These are phyloP conservation scores for Fulvia fulva DNA, from an alignment of 2,329 filamentous ascomycete species.

Conservation along the genomic window DNA sequence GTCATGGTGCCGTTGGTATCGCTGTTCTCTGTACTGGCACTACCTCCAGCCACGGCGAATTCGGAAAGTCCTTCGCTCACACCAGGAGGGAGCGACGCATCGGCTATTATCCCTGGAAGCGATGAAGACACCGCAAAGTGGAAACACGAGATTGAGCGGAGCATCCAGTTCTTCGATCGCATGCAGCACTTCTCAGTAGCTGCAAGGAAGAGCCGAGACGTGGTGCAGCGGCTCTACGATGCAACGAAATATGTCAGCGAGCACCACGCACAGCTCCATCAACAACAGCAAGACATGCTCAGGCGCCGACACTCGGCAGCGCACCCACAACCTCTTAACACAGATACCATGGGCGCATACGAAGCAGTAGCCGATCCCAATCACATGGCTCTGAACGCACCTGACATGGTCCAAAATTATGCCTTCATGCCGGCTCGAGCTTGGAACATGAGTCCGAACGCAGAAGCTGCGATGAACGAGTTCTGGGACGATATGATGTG, in stretches of 20 bases:
- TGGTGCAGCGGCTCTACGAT: slow-evolving; percentile 41
- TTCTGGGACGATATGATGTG: slow-evolving; percentile 28
- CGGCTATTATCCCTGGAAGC: slow-evolving; percentile 12
- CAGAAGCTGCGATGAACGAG: slow-evolving; percentile 13
- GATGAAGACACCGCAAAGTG: slow-evolving; percentile 38
- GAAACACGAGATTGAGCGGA: slow-evolving; percentile 39
- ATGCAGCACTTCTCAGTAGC: slow-evolving; percentile 44
- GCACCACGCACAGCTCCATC: slow-evolving; percentile 24
- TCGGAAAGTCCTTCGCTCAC: slow-evolving; percentile 48
- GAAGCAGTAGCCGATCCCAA: background rate
- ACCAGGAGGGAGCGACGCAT: slow-evolving; percentile 38
- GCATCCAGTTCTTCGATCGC: slow-evolving; percentile 41
- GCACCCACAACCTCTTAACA: background rate
- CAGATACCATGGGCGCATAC: background rate
- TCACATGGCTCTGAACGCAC: background rate
- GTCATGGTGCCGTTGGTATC: slow-evolving; percentile 74
- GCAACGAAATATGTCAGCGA: slow-evolving; percentile 32
- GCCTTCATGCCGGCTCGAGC: background rate
- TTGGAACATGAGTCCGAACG: slow-evolving; percentile 9
- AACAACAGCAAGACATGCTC: slow-evolving; percentile 19
- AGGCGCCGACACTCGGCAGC: slow-evolving; percentile 5
- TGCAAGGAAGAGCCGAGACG: slow-evolving; percentile 42
- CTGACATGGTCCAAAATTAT: background rate
- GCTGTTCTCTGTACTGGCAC: slow-evolving; percentile 49
- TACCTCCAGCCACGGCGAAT: slow-evolving; percentile 5